Evolutionary conservation across 1,284 basidiomycete species (phyloP).

Genomic region (Phellopilus nigrolimitatus): DNA sequence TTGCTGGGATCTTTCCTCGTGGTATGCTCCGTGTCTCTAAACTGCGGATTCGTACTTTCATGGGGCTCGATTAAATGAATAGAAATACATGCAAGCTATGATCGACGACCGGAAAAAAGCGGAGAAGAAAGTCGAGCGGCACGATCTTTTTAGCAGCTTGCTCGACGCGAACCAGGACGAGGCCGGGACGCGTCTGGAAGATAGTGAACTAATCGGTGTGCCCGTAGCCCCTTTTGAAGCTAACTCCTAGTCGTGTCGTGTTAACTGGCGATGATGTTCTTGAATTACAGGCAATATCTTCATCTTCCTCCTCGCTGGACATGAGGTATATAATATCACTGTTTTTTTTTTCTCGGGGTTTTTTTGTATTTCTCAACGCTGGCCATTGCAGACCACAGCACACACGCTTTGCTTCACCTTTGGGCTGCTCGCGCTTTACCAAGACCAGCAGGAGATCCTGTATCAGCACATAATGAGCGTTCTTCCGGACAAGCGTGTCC

Average conservation of each 20-base stretch:
- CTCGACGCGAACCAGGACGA: constrained; percentile 20
- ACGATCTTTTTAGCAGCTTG: constrained; percentile 21
- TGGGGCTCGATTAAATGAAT: neutral
- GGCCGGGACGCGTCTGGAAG: constrained; percentile 7
- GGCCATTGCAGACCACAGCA: constrained; percentile 26
- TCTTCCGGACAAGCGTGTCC: constrained; percentile 31
- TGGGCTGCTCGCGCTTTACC: constrained; percentile 41
- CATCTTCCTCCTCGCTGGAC: constrained; percentile 23
- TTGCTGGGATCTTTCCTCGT: neutral
- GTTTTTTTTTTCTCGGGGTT: neutral
- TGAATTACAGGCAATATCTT: constrained; percentile 20
- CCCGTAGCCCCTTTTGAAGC: neutral
- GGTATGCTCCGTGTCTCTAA: too few species aligned
- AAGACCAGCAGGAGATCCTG: constrained; percentile 39
- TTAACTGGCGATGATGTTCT: neutral
- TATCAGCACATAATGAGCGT: constrained; percentile 35
- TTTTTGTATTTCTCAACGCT: neutral
- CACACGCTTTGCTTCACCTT: constrained; percentile 40
- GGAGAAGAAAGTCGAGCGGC: constrained; percentile 15
- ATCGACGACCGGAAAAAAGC: constrained; percentile 17
- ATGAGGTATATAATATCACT: constrained; percentile 18
- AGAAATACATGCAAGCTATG: constrained; percentile 23
- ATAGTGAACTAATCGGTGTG: constrained; percentile 21
- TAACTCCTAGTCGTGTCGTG: neutral
- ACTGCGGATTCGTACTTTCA: too few species aligned